Evolutionary conservation across 257 asterid species (phyloP), one percentile per base, ranked within the genome.

Genomic region (Cordia subcordata): DNA sequence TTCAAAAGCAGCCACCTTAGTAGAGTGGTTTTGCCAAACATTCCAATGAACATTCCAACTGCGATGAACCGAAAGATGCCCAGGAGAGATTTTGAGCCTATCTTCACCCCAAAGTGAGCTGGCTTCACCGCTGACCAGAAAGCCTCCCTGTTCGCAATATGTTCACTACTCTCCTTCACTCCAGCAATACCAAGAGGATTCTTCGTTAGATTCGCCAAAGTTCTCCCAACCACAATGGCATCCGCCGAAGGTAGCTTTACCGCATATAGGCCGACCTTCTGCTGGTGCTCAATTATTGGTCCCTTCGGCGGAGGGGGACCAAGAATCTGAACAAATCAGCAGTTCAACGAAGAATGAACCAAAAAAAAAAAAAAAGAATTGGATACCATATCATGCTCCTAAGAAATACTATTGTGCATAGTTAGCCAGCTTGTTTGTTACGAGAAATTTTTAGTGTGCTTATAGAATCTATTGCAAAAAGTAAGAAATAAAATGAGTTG

Each of bases 221-320:
- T 87, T 81, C 95, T 78, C 53, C 87, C 83, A 21, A 87, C 95
- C 1, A 85, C 91, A 13, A 64, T 57, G n/a, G 96, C 67, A 78
- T 90, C 98, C 0, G 96, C 95, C 21, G 96, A 87, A 46, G 98
- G 91, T 57, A 90, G 76, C 81, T 73, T 82, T 53, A 90, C 55
- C 10, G 85, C 91, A 96, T 94, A 85, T 32, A 85, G 81, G 23
- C 73, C 84, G 22, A 87, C 70, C 71, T 83, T 54, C 67, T 78
- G 84, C 62, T 81, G 90, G 78, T 84, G 93, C 62, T 86, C 84
- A 18, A 84, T 39, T 58, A 66, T 47, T 3, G 85, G 61, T 45
- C 88, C 94, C 60, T 84, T 84, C 5, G 75, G 64, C 5, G 94
- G 88, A n/a, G 58, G 61, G 44, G 93, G 85, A 40, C 98, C 96